Evolutionary conservation across 441 rosid genomes (phyloP).

Genomic region (Melastoma candidum): DNA sequence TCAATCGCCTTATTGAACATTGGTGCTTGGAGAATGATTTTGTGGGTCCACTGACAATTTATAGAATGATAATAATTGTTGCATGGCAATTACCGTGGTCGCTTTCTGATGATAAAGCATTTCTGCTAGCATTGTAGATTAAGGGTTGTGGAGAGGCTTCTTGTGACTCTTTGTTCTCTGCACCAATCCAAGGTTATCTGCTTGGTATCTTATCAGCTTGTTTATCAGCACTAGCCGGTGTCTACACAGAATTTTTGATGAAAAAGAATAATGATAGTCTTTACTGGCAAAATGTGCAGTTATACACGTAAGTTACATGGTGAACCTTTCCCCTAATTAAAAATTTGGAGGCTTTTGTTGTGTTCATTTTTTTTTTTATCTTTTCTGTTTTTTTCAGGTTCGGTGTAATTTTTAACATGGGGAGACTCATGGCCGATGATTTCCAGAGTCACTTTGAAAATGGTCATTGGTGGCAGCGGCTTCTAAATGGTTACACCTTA

Average conservation of each 20-base stretch:
- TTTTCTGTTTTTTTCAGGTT: slow-evolving; percentile 35
- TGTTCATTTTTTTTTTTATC: background rate
- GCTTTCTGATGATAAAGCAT: slow-evolving; percentile 3
- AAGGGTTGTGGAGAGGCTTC: slow-evolving; percentile 73
- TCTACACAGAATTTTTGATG: slow-evolving; percentile 78
- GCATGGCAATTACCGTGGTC: too few relatives aligned
- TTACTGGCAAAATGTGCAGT: slow-evolving; percentile 85
- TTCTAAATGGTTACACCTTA: slow-evolving; percentile 61
- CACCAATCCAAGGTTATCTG: slow-evolving; percentile 71
- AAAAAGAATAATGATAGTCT: slow-evolving; percentile 76
- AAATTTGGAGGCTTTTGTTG: too few relatives aligned
- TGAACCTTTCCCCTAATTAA: too few relatives aligned
- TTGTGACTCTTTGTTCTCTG: slow-evolving; percentile 63
- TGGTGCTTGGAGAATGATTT: too few relatives aligned
- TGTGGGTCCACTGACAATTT: too few relatives aligned
- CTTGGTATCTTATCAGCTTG: slow-evolving; percentile 63
- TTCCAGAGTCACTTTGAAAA: slow-evolving; percentile 72
- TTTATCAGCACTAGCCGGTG: slow-evolving; percentile 74
- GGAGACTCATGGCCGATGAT: slow-evolving; percentile 73
- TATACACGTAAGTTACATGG: slow-evolving; percentile 51
- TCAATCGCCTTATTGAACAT: too few relatives aligned
- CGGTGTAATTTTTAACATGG: slow-evolving; percentile 80
- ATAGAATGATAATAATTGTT: too few relatives aligned
- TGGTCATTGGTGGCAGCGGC: slow-evolving; percentile 91
- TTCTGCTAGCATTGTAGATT: slow-evolving; percentile 29